A percentile compares a stretch with the other conserved stretches of the same genome.
These are phyloP conservation scores for Leccinum rimulosum DNA, from an alignment of 768 basidiomycete genomes.

Conservation along the genomic window DNA sequence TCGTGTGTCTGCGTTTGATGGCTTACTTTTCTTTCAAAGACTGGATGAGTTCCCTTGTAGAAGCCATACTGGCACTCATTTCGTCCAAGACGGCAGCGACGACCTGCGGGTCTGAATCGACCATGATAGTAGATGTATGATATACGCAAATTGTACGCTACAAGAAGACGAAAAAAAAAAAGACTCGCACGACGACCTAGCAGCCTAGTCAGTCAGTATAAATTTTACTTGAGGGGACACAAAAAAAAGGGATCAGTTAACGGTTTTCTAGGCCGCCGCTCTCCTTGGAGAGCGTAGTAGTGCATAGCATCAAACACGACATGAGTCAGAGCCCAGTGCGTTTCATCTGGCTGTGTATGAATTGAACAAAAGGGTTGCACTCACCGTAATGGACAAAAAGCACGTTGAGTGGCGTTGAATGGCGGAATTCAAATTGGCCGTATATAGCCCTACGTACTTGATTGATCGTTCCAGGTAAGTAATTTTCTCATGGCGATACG, in stretches of 20 bases:
- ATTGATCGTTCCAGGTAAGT: not conserved
- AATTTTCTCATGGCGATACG: slow-evolving; percentile 13
- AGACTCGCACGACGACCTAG: slow-evolving; percentile 4
- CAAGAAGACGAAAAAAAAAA: not conserved
- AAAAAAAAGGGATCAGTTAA: slow-evolving; percentile 43
- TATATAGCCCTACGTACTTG: not conserved
- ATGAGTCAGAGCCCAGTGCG: slow-evolving; percentile 61
- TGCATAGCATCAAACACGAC: slow-evolving; percentile 46
- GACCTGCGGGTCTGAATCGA: slow-evolving; percentile 5
- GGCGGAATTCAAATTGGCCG: not conserved
- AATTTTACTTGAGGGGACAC: too few species aligned
- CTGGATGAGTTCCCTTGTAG: slow-evolving; percentile 56
- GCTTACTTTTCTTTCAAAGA: slow-evolving; percentile 55
- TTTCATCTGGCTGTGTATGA: slow-evolving; percentile 40
- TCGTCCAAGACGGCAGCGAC: slow-evolving; percentile 41
- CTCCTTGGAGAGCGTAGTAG: slow-evolving; percentile 41
- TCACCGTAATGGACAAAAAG: not conserved
- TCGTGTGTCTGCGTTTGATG: not conserved
- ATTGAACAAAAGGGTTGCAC: not conserved
- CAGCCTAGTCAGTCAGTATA: slow-evolving; percentile 10
- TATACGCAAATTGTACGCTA: slow-evolving; percentile 4
- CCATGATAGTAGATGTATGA: slow-evolving; percentile 16
- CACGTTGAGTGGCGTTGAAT: too few species aligned
- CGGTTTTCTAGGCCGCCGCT: slow-evolving; percentile 68
- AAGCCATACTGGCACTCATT: slow-evolving; percentile 61